Base-by-base conservation (phyloP, 352 stramenopile genomes). In the Globisporangium acanthophoron region DNA sequence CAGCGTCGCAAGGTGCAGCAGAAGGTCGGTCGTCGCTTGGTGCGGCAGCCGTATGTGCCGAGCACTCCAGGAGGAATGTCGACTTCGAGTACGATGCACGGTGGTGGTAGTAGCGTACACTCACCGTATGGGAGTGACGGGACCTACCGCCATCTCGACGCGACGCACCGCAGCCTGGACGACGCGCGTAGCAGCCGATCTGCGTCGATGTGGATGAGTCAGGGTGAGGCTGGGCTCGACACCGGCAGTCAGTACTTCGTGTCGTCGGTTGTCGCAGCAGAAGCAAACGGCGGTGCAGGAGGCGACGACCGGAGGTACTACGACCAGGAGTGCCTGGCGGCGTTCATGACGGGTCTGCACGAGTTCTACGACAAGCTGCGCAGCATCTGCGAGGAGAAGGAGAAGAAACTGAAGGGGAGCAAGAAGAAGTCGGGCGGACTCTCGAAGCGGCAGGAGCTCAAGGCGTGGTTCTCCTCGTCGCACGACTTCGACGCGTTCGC, bases 401-500 rank as follows among this genome's bases (percentile, higher is more conserved):
- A 83, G 5, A 80, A 80, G 56, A 90, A 90, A 57, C 33, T 66
- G 13, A 58, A 66, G 41, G 61, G 69, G 15, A 71, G 69, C 48
- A 83, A 76, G 52, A 85, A 78, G 37, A 82, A 81, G 54, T 77
- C 68, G 18, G 52, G 53, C 0, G 79, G 82, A 24, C 66, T 81
- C 51, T 92, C 82, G 16, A 90, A 90, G 61, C 74, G 79, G 0
- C 80, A 92, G 51, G 83, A 92, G 62, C 82, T 92, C 67, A 89
- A 89, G 66, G 80, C 83, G 39, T 92, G 83, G 83, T 92, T 92
- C 45, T 90, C 80, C 43, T 90, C 80, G 2, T 87, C 80, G 12
- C 83, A 92, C 64, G 83, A 92, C 21, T 90, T 87, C 45, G 83
- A 92, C 54, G 73, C 76, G 40, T 92, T 87, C 44, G 80, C 89